Percentiles rank a stretch among this genome's conserved stretches.
These are phyloP conservation scores for Kuraishia borneana DNA, from an alignment of 805 yeast species.

Conservation along the genomic window DNA sequence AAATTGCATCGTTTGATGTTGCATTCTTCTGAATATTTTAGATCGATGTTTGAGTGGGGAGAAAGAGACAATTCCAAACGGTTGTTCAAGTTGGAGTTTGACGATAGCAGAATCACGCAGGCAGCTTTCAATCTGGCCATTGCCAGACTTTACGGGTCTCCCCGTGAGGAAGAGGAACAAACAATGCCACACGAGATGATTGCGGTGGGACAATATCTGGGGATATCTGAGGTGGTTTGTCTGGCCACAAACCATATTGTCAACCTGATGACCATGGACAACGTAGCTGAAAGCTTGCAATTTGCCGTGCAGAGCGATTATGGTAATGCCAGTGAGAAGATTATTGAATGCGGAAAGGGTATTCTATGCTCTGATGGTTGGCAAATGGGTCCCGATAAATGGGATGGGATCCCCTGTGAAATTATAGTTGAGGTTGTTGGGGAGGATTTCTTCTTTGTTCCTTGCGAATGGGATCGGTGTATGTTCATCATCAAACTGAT, in stretches of 20 bases:
- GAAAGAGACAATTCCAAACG: not conserved
- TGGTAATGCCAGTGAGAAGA: conserved; percentile 32
- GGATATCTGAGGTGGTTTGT: conserved; percentile 31
- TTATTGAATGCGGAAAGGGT: conserved; percentile 35
- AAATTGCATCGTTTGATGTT: conserved; percentile 34
- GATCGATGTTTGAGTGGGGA: conserved; percentile 34
- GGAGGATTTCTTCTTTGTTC: conserved; percentile 39
- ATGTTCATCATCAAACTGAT: conserved; percentile 30
- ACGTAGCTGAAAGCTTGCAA: conserved; percentile 21
- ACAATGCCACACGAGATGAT: conserved; percentile 29
- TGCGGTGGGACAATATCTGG: conserved; percentile 39
- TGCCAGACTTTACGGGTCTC: conserved; percentile 33
- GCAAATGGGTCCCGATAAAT: conserved; percentile 29
- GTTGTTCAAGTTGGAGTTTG: conserved; percentile 18
- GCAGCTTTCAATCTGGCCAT: conserved; percentile 38
- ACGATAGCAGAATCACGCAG: conserved; percentile 27
- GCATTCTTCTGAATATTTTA: conserved; percentile 35
- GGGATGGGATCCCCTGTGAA: conserved; percentile 34
- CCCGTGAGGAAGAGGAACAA: conserved; percentile 19
- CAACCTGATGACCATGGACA: conserved; percentile 20
- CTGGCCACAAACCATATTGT: conserved; percentile 29
- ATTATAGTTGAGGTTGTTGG: conserved; percentile 33
- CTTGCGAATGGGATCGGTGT: conserved; percentile 46
- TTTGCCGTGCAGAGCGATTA: conserved; percentile 34
- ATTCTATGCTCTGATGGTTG: conserved; percentile 37